Base-by-base conservation (phyloP, 2,329 filamentous ascomycete species). In the Orbilia brochopaga region DNA sequence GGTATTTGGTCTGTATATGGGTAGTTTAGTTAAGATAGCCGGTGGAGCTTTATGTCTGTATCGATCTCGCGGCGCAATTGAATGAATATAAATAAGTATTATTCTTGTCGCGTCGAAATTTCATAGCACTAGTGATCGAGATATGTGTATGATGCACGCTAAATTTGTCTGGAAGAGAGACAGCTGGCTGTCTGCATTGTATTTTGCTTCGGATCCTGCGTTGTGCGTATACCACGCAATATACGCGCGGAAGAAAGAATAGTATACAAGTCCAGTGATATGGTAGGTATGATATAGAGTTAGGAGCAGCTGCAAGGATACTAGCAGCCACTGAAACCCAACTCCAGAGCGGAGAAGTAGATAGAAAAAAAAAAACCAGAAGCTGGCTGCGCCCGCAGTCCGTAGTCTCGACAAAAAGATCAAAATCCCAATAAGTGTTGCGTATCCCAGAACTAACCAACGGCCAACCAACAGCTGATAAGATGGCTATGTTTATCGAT, bases 301-400 rank as follows among this genome's bases (percentile, higher is more conserved):
- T 42, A n/a, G 27, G 27, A 32, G 8, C 27, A 32, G 4, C 8
- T 8, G 27, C 27, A 32, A 32, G 27, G 3, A 32, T n/a, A 8
- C 27, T 32, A 32, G 27, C 27, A 32, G 27, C 27, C 8, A 3
- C 4, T 8, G 27, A 32, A 32, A 4, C 54, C 37, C n/a, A 21
- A 44, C 54, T 44, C 54, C 63, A 50, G 13, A 21, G 2, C 24
- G 57, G 53, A 32, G 27, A 55, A 30, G 52, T 24, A 48, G 56
- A 53, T 19, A 35, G 19, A 46, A 30, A 44, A 37, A 30, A 42
- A 32, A 61, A 24, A 35, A 23, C 17, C 51, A 40, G 30, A 44
- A 37, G 42, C 54, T 59, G 40, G 42, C 54, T 59, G 66, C 60
- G 42, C 59, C 58, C 32, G 59, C 53, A 64, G 59, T 24, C 40